A percentile compares a stretch with the other conserved stretches of the same genome.
These are phyloP conservation scores for Apiospora koreana DNA, from an alignment of 2,329 filamentous ascomycete genomes.

Conservation along the genomic window DNA sequence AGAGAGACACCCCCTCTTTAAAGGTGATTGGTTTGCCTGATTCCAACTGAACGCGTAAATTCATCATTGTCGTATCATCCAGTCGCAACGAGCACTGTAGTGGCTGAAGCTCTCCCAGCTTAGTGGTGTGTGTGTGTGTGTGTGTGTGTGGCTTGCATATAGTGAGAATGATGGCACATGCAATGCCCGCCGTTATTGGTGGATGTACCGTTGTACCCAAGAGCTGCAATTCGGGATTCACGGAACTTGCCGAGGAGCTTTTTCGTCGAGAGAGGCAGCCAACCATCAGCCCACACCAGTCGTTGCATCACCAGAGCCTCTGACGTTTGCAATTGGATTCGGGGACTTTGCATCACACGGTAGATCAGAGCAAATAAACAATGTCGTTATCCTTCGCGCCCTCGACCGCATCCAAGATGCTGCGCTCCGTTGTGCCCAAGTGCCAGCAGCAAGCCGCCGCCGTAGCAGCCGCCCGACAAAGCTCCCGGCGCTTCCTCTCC, in stretches of 20 bases:
- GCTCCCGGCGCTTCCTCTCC: slow-evolving; percentile 23
- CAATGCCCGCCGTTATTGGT: too few relatives aligned
- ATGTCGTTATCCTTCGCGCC: neutral
- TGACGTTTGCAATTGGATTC: neutral
- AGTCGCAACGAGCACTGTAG: neutral
- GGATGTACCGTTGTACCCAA: neutral
- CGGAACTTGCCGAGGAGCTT: slow-evolving; percentile 7
- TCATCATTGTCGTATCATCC: neutral
- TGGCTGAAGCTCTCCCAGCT: neutral
- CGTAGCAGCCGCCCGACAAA: slow-evolving; percentile 6
- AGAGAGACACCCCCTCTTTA: neutral
- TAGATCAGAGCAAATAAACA: neutral
- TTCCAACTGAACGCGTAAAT: neutral
- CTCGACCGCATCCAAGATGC: neutral
- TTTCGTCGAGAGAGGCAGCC: neutral
- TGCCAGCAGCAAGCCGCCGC: slow-evolving; percentile 2
- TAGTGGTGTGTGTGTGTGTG: neutral
- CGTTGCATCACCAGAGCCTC: neutral
- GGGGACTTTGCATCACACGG: neutral
- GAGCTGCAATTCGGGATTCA: neutral
- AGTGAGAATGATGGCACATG: too few relatives aligned
- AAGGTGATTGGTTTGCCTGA: neutral
- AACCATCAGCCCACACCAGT: neutral
- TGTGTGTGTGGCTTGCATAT: neutral
- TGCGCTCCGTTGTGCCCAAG: neutral